A percentile compares a stretch with the other conserved stretches of the same genome.
Conservation (phyloP, 2,329 filamentous ascomycete genomes). For the Colletotrichum incanum region DNA sequence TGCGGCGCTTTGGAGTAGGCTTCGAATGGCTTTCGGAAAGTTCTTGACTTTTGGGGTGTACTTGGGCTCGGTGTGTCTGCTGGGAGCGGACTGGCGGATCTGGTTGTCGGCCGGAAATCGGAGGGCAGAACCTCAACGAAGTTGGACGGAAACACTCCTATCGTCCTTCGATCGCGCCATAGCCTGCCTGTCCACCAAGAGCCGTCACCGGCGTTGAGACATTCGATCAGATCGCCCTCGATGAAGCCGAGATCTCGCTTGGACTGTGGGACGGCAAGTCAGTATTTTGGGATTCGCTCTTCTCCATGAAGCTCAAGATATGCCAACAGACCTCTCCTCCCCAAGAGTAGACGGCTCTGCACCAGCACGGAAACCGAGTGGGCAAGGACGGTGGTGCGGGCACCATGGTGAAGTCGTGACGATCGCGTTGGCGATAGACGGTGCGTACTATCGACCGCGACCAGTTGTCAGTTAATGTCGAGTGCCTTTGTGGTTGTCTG, state of each 20-base stretch:
- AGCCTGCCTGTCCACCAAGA: constrained; percentile 98
- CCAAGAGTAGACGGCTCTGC: constrained; percentile 92
- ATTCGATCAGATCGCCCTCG: constrained; percentile 98
- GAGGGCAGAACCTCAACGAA: constrained; percentile 93
- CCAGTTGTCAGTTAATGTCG: constrained; percentile 9
- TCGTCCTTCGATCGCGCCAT: constrained; percentile 89
- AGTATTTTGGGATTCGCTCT: constrained; percentile 38
- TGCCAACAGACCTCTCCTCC: constrained; percentile 79
- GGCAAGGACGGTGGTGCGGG: constrained; percentile 75
- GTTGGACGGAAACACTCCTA: constrained; percentile 96
- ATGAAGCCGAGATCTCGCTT: constrained; percentile 97
- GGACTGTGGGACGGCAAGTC: constrained; percentile 65
- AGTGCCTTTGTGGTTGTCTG: constrained; percentile 27
- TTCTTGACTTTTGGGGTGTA: constrained; percentile 72
- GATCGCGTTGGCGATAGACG: neutral
- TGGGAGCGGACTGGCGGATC: constrained; percentile 74
- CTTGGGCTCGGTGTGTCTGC: constrained; percentile 69
- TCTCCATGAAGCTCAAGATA: neutral
- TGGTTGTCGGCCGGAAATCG: constrained; percentile 82
- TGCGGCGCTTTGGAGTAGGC: constrained; percentile 78
- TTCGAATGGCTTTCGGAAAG: constrained; percentile 78
- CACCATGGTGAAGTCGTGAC: constrained; percentile 60
- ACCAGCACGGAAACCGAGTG: constrained; percentile 90
- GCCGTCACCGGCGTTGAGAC: constrained; percentile 96
- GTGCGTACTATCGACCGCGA: neutral